Conservation (phyloP, 495 filamentous ascomycete species). For the Tuber umbilicatum region DNA sequence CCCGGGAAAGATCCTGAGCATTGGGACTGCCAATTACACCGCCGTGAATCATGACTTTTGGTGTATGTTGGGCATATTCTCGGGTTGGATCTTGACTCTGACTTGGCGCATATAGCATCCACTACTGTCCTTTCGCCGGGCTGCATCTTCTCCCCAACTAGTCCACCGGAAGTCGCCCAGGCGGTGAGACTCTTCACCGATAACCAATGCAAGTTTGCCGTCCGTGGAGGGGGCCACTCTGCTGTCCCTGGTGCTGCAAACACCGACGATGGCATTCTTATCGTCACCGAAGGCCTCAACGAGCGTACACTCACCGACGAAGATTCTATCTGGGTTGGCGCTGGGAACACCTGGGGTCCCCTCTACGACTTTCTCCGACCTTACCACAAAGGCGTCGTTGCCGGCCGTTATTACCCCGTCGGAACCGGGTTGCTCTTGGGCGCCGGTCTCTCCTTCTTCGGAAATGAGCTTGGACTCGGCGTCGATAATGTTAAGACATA, state of each 20-base stretch:
- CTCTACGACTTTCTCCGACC: constrained; percentile 51
- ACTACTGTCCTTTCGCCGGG: background rate
- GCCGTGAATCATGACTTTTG: background rate
- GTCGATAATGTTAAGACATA: constrained; percentile 51
- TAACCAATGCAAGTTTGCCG: background rate
- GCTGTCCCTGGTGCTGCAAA: constrained; percentile 13
- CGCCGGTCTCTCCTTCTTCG: constrained; percentile 50
- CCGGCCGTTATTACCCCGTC: constrained; percentile 52
- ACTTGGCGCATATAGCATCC: background rate
- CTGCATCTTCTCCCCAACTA: background rate
- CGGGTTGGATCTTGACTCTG: background rate
- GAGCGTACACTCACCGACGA: background rate
- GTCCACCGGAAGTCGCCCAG: background rate
- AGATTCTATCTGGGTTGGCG: constrained; percentile 33
- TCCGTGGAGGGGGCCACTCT: constrained; percentile 18
- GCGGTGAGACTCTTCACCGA: background rate
- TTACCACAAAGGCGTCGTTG: constrained; percentile 49
- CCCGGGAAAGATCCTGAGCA: background rate
- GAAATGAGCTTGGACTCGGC: constrained; percentile 47
- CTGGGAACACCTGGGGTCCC: constrained; percentile 52
- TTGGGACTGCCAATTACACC: background rate
- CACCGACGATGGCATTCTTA: constrained; percentile 17
- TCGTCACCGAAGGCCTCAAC: constrained; percentile 7
- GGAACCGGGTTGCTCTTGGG: constrained; percentile 55
- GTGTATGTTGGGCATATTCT: background rate